Evolutionary conservation across 495 filamentous ascomycete species (phyloP).

Genomic region (Penicillium odoratum): DNA sequence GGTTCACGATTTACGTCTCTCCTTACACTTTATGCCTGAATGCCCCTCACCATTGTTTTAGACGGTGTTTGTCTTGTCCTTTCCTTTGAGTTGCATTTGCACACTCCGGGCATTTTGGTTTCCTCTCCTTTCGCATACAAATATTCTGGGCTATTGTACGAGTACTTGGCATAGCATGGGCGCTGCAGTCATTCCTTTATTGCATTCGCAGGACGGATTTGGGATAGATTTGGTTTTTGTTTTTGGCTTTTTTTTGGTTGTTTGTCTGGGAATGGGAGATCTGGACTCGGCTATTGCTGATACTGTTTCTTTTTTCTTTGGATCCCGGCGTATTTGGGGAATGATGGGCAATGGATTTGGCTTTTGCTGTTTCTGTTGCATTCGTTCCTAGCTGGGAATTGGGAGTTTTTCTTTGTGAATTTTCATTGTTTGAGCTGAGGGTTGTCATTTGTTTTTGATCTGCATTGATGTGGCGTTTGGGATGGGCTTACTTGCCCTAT

Average conservation of each 20-base stretch:
- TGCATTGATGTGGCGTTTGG: constrained; percentile 34
- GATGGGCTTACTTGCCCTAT: constrained; percentile 7
- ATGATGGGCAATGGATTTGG: not conserved
- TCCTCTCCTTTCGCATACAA: constrained; percentile 35
- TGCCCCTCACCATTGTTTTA: constrained; percentile 35
- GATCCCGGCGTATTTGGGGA: constrained; percentile 13
- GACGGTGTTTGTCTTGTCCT: constrained; percentile 45
- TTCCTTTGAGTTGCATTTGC: constrained; percentile 33
- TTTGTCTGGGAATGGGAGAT: constrained; percentile 21
- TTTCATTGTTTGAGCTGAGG: constrained; percentile 24
- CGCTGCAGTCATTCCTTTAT: constrained; percentile 50
- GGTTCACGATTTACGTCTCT: constrained; percentile 46
- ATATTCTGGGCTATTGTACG: constrained; percentile 38
- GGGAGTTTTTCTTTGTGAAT: constrained; percentile 16
- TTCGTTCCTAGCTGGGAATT: constrained; percentile 15
- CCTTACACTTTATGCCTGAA: constrained; percentile 41
- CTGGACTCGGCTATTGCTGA: constrained; percentile 6
- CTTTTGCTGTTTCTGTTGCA: not conserved
- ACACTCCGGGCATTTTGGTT: constrained; percentile 39
- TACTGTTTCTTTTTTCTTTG: constrained; percentile 4
- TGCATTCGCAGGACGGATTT: constrained; percentile 37
- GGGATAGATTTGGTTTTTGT: constrained; percentile 30
- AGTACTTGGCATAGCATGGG: constrained; percentile 45
- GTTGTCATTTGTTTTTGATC: constrained; percentile 14
- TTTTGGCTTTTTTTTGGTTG: constrained; percentile 9